These are phyloP conservation scores for Batkoa obscura DNA, from an alignment of 371 early-diverging fungal species.

Conservation along the genomic window DNA sequence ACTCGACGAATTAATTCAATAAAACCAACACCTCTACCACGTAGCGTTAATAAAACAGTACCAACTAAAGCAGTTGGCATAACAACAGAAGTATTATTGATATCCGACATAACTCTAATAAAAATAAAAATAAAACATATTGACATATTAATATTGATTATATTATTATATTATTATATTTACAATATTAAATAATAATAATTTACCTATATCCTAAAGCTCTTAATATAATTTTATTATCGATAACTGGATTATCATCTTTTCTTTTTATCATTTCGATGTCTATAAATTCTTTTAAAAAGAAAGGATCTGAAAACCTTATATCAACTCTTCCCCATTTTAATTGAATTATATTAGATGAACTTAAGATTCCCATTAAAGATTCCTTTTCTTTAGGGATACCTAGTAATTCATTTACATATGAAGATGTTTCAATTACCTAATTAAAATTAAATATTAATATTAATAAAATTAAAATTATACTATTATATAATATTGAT, in stretches of 20 bases:
- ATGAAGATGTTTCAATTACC: conserved; percentile 65
- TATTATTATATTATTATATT: no score
- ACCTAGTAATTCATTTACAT: conserved; percentile 60
- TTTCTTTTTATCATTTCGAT: conserved; percentile 20
- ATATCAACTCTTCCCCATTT: conserved; percentile 48
- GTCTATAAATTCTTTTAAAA: conserved; percentile 41
- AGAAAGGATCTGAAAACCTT: conserved; percentile 59
- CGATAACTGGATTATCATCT: neutral
- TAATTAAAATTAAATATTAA: neutral
- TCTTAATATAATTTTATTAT: conserved; percentile 23
- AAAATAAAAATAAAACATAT: neutral
- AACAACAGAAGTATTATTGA: conserved; percentile 45
- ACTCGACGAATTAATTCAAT: conserved; percentile 45
- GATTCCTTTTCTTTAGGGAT: conserved; percentile 69
- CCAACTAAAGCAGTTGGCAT: conserved; percentile 61
- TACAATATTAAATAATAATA: no score
- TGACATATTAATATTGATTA: no score
- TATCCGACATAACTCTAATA: conserved; percentile 40
- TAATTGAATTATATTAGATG: conserved; percentile 33
- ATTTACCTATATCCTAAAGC: conserved; percentile 31
- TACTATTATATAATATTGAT: no score
- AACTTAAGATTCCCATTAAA: conserved; percentile 38
- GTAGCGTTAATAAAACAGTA: conserved; percentile 21
- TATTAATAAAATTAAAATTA: neutral
- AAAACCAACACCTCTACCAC: conserved; percentile 32